These are phyloP conservation scores for Volutella citrinella DNA, from an alignment of 2,329 filamentous ascomycete species.

Conservation along the genomic window DNA sequence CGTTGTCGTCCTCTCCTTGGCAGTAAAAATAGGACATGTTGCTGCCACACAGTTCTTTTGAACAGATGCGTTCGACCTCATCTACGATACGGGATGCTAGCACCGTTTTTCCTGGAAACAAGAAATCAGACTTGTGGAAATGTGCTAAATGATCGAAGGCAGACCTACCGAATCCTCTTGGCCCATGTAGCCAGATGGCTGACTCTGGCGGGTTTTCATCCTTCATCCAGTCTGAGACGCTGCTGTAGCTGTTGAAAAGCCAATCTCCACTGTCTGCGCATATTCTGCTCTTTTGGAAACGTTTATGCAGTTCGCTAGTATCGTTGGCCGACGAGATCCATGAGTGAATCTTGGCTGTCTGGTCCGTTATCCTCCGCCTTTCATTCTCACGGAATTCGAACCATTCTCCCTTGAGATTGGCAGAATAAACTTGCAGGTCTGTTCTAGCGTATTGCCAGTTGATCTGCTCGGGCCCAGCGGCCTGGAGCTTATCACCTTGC, in stretches of 20 bases:
- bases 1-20: constrained; percentile 25
- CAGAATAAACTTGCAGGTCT: too few species aligned
- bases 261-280: constrained; percentile 5
- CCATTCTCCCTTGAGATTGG: too few species aligned
- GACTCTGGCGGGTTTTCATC: constrained; percentile 3
- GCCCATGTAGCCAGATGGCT: constrained; percentile 8
- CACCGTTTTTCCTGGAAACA: constrained; percentile 38
- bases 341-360: too few species aligned
- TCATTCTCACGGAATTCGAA: too few species aligned
- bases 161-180: constrained; percentile 13
- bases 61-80: too few species aligned
- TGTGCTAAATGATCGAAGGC: background rate
- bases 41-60: background rate
- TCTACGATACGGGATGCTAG: constrained; percentile 38
- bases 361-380: too few species aligned
- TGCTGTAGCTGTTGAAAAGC: constrained; percentile 2
- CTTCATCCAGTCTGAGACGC: constrained; percentile 4
- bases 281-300: constrained; percentile 1
- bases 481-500: too few species aligned
- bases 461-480: too few species aligned
- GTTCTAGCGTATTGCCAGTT: too few species aligned
- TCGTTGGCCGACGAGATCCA: constrained; percentile 8
- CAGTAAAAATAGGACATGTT: constrained; percentile 40
- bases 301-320: background rate
- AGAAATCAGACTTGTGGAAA: constrained; percentile 6